These are phyloP conservation scores for Plicaturopsis crispa DNA, from an alignment of 768 basidiomycete species.

Conservation along the genomic window DNA sequence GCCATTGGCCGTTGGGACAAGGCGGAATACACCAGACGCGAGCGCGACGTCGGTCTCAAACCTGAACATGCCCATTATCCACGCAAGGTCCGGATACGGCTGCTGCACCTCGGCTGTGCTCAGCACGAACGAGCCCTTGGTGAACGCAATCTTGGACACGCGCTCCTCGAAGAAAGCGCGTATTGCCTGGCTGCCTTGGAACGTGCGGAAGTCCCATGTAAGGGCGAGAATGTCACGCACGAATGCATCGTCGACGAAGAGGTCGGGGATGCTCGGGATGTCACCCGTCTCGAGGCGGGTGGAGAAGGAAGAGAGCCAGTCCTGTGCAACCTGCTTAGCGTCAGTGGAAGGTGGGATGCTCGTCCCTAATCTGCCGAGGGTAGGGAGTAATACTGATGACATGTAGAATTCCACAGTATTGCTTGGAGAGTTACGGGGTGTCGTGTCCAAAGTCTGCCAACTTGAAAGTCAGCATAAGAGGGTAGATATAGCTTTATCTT, in stretches of 20 bases:
- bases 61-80: constrained; percentile 35
- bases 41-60: constrained; percentile 33
- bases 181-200: constrained; percentile 35
- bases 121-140: constrained; percentile 17
- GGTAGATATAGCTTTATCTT: too few species aligned
- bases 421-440: too few species aligned
- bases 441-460: too few species aligned
- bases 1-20: constrained; percentile 32
- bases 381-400: constrained; percentile 17
- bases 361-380: constrained; percentile 17
- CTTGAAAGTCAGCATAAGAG: too few species aligned
- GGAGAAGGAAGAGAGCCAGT: constrained; percentile 22
- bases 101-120: constrained; percentile 15
- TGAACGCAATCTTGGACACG: constrained; percentile 18
- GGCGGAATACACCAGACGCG: constrained; percentile 37
- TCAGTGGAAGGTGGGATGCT: constrained; percentile 15
- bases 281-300: constrained; percentile 7
- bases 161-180: constrained; percentile 38
- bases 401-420: too few species aligned
- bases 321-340: constrained; percentile 16
- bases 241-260: constrained; percentile 26
- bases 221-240: constrained; percentile 59
- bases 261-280: constrained; percentile 8
- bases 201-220: constrained; percentile 58
- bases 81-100: constrained; percentile 28